phyloP scores from a whole-genome alignment of 192 early-diverging fungal species.

The Thamnidium elegans region DNA sequence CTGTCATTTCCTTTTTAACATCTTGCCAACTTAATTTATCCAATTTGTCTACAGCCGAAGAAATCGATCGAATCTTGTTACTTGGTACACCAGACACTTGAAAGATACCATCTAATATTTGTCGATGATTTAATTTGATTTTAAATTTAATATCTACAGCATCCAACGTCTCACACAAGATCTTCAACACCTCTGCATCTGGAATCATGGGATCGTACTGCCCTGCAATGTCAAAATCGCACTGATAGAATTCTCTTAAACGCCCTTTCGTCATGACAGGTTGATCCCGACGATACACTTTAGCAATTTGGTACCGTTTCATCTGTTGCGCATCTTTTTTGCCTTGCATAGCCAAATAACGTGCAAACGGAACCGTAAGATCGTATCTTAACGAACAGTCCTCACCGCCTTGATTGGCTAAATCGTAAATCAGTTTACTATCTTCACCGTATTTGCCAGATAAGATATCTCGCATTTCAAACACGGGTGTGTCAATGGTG shows the following conservation, averaged over 20 bases:
- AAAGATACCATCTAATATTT: slow-evolving; percentile 96
- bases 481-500: slow-evolving; percentile 97
- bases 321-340: slow-evolving; percentile 72
- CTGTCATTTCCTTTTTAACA: slow-evolving; percentile 90
- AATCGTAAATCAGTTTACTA: slow-evolving; percentile 95
- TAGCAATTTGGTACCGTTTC: slow-evolving; percentile 97
- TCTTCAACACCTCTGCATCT: slow-evolving; percentile 82
- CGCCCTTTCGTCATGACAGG: slow-evolving; percentile 96
- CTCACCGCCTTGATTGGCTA: slow-evolving; percentile 96
- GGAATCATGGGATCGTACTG: slow-evolving; percentile 92
- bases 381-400: slow-evolving; percentile 94
- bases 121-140: slow-evolving; percentile 95
- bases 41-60: slow-evolving; percentile 98
- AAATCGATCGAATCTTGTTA: slow-evolving; percentile 86
- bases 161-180: slow-evolving; percentile 78
- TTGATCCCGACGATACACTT: slow-evolving; percentile 96
- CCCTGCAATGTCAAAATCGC: slow-evolving; percentile 97
- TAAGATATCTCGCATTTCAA: slow-evolving; percentile 86
- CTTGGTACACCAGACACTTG: slow-evolving; percentile 90
- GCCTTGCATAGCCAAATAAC: slow-evolving; percentile 90
- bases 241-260: slow-evolving; percentile 97
- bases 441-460: slow-evolving; percentile 98
- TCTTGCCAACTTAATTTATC: slow-evolving; percentile 95
- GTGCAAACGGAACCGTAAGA: slow-evolving; percentile 95
- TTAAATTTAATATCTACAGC: slow-evolving; percentile 85